Percentiles rank a stretch among this genome's conserved stretches.
Conservation (phyloP, 1,139 yeast species). For the Sugiyamaella japonica region DNA sequence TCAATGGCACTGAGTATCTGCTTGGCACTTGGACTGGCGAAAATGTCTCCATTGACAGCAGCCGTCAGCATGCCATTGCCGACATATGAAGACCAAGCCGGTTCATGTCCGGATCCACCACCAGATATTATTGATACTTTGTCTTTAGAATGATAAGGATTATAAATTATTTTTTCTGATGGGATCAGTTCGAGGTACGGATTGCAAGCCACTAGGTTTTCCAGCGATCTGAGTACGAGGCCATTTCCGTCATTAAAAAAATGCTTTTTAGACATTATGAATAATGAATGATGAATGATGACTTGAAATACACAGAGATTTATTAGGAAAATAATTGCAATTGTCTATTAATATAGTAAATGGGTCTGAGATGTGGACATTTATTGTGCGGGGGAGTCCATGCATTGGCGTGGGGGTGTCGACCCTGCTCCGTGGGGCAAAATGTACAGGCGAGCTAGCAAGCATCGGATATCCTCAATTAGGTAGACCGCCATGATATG, state of each 20-base stretch:
- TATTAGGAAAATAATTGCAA: too few species aligned
- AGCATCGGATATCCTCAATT: neutral
- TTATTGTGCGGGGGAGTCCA: too few species aligned
- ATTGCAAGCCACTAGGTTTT: constrained; percentile 16
- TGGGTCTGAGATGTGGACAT: neutral
- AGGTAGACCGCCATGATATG: neutral
- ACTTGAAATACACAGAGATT: too few species aligned
- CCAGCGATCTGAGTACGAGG: constrained; percentile 21
- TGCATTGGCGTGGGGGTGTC: neutral
- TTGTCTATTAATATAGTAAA: neutral
- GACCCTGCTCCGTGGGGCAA: neutral
- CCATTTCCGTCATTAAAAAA: constrained; percentile 23
- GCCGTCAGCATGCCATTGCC: constrained; percentile 78
- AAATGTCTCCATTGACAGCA: constrained; percentile 84
- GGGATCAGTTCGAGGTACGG: constrained; percentile 17
- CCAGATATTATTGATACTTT: constrained; percentile 68
- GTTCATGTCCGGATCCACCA: constrained; percentile 95
- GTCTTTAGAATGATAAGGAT: constrained; percentile 18
- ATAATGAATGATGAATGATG: neutral
- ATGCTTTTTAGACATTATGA: constrained; percentile 21
- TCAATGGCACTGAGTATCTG: constrained; percentile 74
- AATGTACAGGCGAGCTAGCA: neutral
- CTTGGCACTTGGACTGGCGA: constrained; percentile 86
- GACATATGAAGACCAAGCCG: constrained; percentile 84
- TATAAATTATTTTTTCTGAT: constrained; percentile 19